These are phyloP conservation scores for Calonectria henricotiae DNA, from an alignment of 2,329 filamentous ascomycete species.

Conservation along the genomic window DNA sequence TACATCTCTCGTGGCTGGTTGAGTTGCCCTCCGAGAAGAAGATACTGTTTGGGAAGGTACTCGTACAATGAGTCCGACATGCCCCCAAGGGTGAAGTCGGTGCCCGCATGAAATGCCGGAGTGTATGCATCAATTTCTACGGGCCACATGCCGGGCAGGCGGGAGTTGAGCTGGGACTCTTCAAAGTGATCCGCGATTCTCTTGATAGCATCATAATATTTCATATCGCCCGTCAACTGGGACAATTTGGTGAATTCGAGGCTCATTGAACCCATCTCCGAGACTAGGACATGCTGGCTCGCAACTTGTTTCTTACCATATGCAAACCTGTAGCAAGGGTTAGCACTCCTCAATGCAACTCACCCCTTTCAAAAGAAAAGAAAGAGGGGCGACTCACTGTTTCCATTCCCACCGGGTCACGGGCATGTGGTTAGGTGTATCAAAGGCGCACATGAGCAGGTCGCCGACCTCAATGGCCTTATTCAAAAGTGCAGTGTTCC, in stretches of 20 bases:
- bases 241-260: conserved; percentile 78
- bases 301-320: conserved; percentile 49
- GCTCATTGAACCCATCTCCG: conserved; percentile 68
- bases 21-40: conserved; percentile 75
- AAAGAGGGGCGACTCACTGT: conserved; percentile 41
- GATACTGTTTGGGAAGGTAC: conserved; percentile 78
- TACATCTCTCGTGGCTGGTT: conserved; percentile 56
- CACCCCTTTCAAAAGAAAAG: background rate
- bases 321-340: conserved; percentile 43
- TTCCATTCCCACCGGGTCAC: conserved; percentile 53
- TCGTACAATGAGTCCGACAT: conserved; percentile 74
- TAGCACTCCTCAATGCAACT: conserved; percentile 29
- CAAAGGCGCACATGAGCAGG: conserved; percentile 76
- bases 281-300: conserved; percentile 47
- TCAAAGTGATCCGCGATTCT: conserved; percentile 73
- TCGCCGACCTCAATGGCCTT: conserved; percentile 77
- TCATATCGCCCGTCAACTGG: conserved; percentile 73
- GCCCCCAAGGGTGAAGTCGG: conserved; percentile 71
- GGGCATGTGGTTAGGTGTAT: conserved; percentile 78
- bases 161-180: conserved; percentile 67
- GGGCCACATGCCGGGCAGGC: conserved; percentile 77
- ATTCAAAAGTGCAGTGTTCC: conserved; percentile 65
- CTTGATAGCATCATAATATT: conserved; percentile 75
- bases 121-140: conserved; percentile 64
- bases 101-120: conserved; percentile 49